Percentiles rank a stretch among this genome's conserved stretches.
Conservation (phyloP, 2,329 filamentous ascomycete genomes). For the Ophiostoma pallidulum region DNA sequence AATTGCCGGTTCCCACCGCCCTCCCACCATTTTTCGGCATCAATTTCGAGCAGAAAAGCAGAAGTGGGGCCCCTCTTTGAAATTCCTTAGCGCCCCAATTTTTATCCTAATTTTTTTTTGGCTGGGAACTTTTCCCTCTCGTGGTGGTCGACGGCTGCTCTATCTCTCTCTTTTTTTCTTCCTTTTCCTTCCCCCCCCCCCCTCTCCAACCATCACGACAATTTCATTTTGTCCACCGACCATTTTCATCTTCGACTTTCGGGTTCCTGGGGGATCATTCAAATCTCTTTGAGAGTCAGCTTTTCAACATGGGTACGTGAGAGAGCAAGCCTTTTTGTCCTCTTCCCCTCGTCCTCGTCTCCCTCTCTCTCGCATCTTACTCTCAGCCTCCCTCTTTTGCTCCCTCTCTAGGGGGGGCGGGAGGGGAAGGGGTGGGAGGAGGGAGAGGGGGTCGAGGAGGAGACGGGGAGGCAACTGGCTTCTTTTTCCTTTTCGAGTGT, state of each 20-base stretch:
- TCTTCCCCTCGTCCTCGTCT: not conserved
- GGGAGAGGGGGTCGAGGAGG: not conserved
- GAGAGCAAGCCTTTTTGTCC: slow-evolving; percentile 14
- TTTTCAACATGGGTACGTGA: slow-evolving; percentile 56
- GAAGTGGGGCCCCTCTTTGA: not conserved
- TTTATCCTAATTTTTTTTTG: not conserved
- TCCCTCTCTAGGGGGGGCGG: not conserved
- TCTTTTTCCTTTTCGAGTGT: slow-evolving; percentile 15
- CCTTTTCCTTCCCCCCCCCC: slow-evolving; percentile 1
- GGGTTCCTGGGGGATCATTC: slow-evolving; percentile 11
- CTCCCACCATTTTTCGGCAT: slow-evolving; percentile 21
- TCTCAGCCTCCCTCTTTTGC: not conserved
- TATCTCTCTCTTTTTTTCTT: not conserved
- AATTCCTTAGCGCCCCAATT: slow-evolving; percentile 6
- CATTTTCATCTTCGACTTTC: slow-evolving; percentile 13
- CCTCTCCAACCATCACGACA: slow-evolving; percentile 28
- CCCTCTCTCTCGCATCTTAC: not conserved
- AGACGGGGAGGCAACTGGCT: not conserved
- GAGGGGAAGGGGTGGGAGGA: not conserved
- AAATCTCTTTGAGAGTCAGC: slow-evolving; percentile 25
- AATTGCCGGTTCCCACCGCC: slow-evolving; percentile 39
- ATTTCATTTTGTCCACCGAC: slow-evolving; percentile 23
- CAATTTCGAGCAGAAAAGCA: not conserved
- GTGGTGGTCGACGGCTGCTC: not conserved
- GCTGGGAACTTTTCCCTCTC: not conserved